These are phyloP conservation scores for Metschnikowia corniflorae DNA, from an alignment of 805 yeast genomes.

Conservation along the genomic window DNA sequence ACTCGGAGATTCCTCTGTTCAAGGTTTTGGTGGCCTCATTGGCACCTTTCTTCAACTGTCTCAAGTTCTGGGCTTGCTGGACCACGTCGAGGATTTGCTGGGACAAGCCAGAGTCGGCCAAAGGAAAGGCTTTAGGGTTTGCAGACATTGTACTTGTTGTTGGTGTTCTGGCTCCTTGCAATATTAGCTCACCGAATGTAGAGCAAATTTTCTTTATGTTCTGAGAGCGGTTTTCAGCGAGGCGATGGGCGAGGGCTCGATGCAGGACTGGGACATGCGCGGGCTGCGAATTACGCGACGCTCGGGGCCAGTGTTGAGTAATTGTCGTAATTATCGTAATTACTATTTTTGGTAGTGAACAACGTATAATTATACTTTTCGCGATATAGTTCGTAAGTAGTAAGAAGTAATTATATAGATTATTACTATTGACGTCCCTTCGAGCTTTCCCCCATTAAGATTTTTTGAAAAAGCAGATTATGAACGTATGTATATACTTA, in stretches of 20 bases:
- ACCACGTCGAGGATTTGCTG: slow-evolving; percentile 97
- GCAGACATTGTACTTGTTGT: slow-evolving; percentile 55
- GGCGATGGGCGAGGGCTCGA: slow-evolving; percentile 1
- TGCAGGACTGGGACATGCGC: slow-evolving; percentile 4
- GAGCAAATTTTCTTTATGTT: slow-evolving; percentile 7
- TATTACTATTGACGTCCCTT: too few relatives aligned
- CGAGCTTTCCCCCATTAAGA: too few relatives aligned
- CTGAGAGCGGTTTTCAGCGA: slow-evolving; percentile 5
- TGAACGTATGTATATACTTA: too few relatives aligned
- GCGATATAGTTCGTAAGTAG: too few relatives aligned
- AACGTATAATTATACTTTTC: too few relatives aligned
- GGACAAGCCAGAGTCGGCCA: slow-evolving; percentile 91
- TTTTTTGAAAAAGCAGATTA: too few relatives aligned
- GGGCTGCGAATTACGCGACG: too few relatives aligned
- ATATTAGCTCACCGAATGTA: slow-evolving; percentile 24
- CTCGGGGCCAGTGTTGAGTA: too few relatives aligned
- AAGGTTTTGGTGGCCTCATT: slow-evolving; percentile 98
- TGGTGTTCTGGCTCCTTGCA: slow-evolving; percentile 28
- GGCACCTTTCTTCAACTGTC: slow-evolving; percentile 99
- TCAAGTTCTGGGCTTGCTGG: slow-evolving; percentile 95
- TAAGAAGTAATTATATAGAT: too few relatives aligned
- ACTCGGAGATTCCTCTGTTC: slow-evolving; percentile 99
- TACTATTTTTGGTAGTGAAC: too few relatives aligned
- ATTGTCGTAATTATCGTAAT: too few relatives aligned
- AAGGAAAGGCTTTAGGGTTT: slow-evolving; percentile 98